Evolutionary conservation across 768 basidiomycete species (phyloP).

Genomic region (Rhizopogon salebrosus): DNA sequence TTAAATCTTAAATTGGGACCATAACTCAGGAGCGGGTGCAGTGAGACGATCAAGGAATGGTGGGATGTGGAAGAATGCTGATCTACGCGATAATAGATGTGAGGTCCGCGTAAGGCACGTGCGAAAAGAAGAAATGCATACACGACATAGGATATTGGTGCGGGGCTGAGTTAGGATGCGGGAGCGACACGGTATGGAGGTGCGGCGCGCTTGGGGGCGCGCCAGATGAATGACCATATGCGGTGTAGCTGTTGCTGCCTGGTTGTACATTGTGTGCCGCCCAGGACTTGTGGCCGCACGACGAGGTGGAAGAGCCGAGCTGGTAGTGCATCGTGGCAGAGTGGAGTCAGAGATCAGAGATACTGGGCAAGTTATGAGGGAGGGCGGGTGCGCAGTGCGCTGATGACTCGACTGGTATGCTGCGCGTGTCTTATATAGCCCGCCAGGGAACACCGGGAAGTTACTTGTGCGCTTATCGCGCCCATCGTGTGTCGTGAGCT

Average conservation of each 20-base stretch:
- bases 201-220: slow-evolving; percentile 20
- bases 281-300: slow-evolving; percentile 16
- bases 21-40: slow-evolving; percentile 20
- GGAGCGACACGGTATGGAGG: slow-evolving; percentile 22
- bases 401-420: slow-evolving; percentile 16
- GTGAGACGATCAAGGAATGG: slow-evolving; percentile 13
- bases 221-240: slow-evolving; percentile 4
- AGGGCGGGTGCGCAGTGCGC: slow-evolving; percentile 4
- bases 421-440: slow-evolving; percentile 23
- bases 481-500: slow-evolving; percentile 5
- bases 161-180: slow-evolving; percentile 25
- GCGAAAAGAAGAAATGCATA: slow-evolving; percentile 7
- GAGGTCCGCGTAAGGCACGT: background rate
- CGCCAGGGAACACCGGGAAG: slow-evolving; percentile 14
- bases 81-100: slow-evolving; percentile 11
- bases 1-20: slow-evolving; percentile 18
- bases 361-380: background rate
- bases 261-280: slow-evolving; percentile 6
- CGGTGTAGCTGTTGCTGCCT: background rate
- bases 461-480: slow-evolving; percentile 6
- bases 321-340: slow-evolving; percentile 15
- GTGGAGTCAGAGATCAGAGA: background rate
- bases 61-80: background rate
- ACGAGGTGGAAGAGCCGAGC: slow-evolving; percentile 8
- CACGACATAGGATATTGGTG: slow-evolving; percentile 15